These are phyloP conservation scores for Cytauxzoon felis DNA, from an alignment of 169 alveolate genomes.

Conservation along the genomic window DNA sequence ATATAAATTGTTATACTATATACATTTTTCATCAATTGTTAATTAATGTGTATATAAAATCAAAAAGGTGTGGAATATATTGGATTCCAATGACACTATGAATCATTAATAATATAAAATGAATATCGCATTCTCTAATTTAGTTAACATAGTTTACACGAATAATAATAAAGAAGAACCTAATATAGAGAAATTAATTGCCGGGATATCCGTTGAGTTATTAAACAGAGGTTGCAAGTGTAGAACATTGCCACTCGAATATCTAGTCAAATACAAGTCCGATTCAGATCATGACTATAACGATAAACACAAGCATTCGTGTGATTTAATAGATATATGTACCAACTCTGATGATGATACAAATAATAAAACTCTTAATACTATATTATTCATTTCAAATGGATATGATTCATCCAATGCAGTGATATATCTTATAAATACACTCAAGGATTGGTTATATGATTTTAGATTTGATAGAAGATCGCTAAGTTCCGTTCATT, in stretches of 20 bases:
- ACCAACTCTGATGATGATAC: background rate
- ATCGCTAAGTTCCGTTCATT: background rate
- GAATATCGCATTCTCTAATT: background rate
- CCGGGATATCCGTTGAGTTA: conserved; percentile 4
- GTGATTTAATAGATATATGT: background rate
- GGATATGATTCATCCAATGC: background rate
- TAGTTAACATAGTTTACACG: conserved; percentile 5
- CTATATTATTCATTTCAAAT: conserved; percentile 30
- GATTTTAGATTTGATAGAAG: conserved; percentile 43
- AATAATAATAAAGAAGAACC: background rate
- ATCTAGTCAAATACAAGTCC: background rate
- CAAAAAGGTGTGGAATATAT: background rate
- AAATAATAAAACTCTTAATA: background rate
- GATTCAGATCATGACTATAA: background rate
- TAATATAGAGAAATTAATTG: conserved; percentile 9
- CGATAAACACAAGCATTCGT: background rate
- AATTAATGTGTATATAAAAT: background rate
- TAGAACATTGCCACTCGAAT: conserved; percentile 7
- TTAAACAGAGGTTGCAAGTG: background rate
- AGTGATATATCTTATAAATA: background rate
- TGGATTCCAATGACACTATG: background rate
- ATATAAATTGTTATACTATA: background rate
- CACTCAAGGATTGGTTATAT: conserved; percentile 29
- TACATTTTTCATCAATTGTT: conserved; percentile 51
- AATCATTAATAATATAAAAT: too few relatives aligned